A percentile compares a stretch with the other conserved stretches of the same genome.
These are phyloP conservation scores for Lipomyces orientalis DNA, from an alignment of 805 yeast genomes.

Conservation along the genomic window DNA sequence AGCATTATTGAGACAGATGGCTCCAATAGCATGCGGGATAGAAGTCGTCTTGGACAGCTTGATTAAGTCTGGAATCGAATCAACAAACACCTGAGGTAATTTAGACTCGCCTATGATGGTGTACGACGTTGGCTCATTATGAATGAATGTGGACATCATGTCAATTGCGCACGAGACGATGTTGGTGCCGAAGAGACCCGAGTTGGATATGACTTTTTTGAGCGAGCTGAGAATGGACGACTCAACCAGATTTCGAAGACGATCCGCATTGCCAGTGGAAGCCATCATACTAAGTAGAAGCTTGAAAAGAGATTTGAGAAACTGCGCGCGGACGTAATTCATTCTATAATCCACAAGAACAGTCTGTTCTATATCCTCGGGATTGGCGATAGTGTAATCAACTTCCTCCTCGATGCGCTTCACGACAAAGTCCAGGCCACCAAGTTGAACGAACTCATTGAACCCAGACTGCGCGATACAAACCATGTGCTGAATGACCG, in stretches of 20 bases:
- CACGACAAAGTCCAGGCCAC: slow-evolving; percentile 70
- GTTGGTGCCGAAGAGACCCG: slow-evolving; percentile 68
- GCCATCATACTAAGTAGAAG: slow-evolving; percentile 67
- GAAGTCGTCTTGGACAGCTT: slow-evolving; percentile 59
- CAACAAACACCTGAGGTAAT: slow-evolving; percentile 67
- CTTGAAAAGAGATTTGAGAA: slow-evolving; percentile 64
- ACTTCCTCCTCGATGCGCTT: slow-evolving; percentile 68
- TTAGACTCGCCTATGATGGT: slow-evolving; percentile 78
- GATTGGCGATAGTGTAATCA: slow-evolving; percentile 40
- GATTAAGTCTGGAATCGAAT: slow-evolving; percentile 60
- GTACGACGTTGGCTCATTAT: slow-evolving; percentile 90
- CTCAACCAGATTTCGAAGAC: slow-evolving; percentile 83
- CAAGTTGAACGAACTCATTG: slow-evolving; percentile 64
- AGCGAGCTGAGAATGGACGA: slow-evolving; percentile 73
- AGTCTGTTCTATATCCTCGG: slow-evolving; percentile 25
- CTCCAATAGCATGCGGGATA: slow-evolving; percentile 78
- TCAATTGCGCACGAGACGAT: slow-evolving; percentile 66
- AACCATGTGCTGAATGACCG: slow-evolving; percentile 55
- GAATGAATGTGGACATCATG: slow-evolving; percentile 71
- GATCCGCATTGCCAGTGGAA: slow-evolving; percentile 75
- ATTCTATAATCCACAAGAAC: slow-evolving; percentile 41
- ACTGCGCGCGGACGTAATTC: slow-evolving; percentile 45
- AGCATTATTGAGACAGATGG: slow-evolving; percentile 75
- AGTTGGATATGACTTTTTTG: slow-evolving; percentile 62
- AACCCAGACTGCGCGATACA: slow-evolving; percentile 52